A percentile compares a stretch with the other conserved stretches of the same genome.
These are phyloP conservation scores for Termitomyces sp. DNA, from an alignment of 768 basidiomycete species.

Conservation along the genomic window DNA sequence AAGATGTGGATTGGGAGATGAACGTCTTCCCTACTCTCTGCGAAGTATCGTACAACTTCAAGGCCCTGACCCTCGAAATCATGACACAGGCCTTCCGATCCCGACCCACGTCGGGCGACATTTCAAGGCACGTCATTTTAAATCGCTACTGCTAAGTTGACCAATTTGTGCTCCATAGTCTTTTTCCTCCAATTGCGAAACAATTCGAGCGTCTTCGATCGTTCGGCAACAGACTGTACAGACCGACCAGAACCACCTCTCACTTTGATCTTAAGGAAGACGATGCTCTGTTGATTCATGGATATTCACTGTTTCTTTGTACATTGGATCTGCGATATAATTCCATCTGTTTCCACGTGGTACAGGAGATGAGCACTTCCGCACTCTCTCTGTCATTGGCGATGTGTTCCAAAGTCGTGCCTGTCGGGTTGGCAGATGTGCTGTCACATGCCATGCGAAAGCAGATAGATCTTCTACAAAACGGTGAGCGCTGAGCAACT, in stretches of 20 bases:
- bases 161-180: neutral
- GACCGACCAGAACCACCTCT: constrained; percentile 15
- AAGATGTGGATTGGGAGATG: constrained; percentile 28
- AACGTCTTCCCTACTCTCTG: constrained; percentile 25
- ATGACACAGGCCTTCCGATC: constrained; percentile 27
- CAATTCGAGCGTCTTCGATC: constrained; percentile 14
- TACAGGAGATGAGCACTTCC: constrained; percentile 22
- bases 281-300: constrained; percentile 23
- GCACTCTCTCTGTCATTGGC: constrained; percentile 19
- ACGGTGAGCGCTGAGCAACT: constrained; percentile 7
- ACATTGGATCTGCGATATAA: constrained; percentile 22
- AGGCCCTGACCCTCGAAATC: constrained; percentile 27
- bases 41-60: constrained; percentile 27
- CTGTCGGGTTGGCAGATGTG: constrained; percentile 19
- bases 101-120: neutral
- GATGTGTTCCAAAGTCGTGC: constrained; percentile 21
- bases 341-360: constrained; percentile 19
- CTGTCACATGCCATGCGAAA: constrained; percentile 12
- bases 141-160: neutral
- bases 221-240: constrained; percentile 20
- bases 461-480: constrained; percentile 8
- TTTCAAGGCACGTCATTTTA: constrained; percentile 11
- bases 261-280: constrained; percentile 19
- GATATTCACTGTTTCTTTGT: constrained; percentile 26
- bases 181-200: constrained; percentile 7